phyloP scores from a whole-genome alignment of 2,329 filamentous ascomycete genomes.

The Pseudogymnoascus sp. region DNA sequence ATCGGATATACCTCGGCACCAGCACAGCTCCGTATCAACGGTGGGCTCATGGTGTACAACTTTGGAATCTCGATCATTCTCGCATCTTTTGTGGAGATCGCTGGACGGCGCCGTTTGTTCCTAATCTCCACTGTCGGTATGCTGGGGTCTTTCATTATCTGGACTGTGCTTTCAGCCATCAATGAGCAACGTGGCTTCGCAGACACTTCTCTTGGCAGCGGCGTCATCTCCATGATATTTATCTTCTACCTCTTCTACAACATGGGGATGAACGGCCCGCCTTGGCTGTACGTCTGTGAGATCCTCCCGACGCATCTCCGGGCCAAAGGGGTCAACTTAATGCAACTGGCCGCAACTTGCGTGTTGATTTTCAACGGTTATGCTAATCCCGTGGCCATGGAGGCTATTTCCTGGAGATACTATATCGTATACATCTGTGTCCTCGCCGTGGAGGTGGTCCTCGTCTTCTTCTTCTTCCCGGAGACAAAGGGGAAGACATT shows the following conservation, averaged over 20 bases:
- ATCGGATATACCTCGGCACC: constrained; percentile 18
- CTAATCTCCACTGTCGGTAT: constrained; percentile 18
- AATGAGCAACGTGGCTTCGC: constrained; percentile 13
- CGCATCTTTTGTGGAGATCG: constrained; percentile 18
- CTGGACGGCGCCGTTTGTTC: constrained; percentile 19
- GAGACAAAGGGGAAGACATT: constrained; percentile 16
- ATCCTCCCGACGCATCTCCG: neutral
- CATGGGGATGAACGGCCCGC: neutral
- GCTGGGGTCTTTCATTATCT: constrained; percentile 28
- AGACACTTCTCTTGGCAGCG: constrained; percentile 22
- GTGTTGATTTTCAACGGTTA: constrained; percentile 33
- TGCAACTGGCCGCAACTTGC: constrained; percentile 20
- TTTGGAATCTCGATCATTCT: constrained; percentile 11
- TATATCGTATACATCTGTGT: constrained; percentile 18
- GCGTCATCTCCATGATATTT: constrained; percentile 31
- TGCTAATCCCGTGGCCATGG: constrained; percentile 33
- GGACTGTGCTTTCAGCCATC: constrained; percentile 17
- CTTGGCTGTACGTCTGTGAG: neutral
- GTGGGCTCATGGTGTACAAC: constrained; percentile 18
- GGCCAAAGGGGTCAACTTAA: neutral
- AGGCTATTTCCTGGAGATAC: constrained; percentile 28
- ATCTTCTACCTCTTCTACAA: constrained; percentile 23
- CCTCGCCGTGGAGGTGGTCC: constrained; percentile 10
- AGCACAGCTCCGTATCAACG: constrained; percentile 19
- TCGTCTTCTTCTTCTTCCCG: constrained; percentile 14